phyloP scores from a whole-genome alignment of 2,329 filamentous ascomycete genomes.

The Cladophialophora carrionii region DNA sequence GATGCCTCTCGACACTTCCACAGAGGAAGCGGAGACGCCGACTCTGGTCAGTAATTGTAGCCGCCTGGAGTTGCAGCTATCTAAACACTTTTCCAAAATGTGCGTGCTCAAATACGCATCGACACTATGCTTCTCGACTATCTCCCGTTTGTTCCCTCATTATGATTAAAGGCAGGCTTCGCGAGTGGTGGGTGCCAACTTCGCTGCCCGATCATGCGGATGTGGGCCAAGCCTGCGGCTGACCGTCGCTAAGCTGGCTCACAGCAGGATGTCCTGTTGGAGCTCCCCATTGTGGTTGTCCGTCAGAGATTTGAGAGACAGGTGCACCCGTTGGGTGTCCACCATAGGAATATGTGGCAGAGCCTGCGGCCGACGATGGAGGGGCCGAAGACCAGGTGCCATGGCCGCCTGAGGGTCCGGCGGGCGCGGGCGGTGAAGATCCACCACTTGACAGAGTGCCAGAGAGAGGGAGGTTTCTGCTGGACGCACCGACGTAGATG shows the following conservation, averaged over 20 bases:
- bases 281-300: background rate
- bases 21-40: background rate
- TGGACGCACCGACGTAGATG: slow-evolving; percentile 63
- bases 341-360: slow-evolving; percentile 2
- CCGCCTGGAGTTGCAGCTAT: background rate
- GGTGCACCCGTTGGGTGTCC: background rate
- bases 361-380: background rate
- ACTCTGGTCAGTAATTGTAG: background rate
- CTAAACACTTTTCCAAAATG: background rate
- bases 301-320: background rate
- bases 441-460: slow-evolving; percentile 42
- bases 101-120: background rate
- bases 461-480: slow-evolving; percentile 59
- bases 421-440: slow-evolving; percentile 4
- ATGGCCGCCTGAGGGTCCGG: background rate
- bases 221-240: slow-evolving; percentile 4
- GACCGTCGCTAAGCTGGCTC: background rate
- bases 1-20: background rate
- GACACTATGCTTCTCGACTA: background rate
- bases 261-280: background rate
- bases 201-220: background rate
- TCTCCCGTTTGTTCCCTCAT: background rate
- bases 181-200: background rate
- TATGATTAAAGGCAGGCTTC: background rate
- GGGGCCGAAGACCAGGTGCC: background rate